phyloP scores from a whole-genome alignment of 352 stramenopile genomes.

The Aphanomyces cochlioides region DNA sequence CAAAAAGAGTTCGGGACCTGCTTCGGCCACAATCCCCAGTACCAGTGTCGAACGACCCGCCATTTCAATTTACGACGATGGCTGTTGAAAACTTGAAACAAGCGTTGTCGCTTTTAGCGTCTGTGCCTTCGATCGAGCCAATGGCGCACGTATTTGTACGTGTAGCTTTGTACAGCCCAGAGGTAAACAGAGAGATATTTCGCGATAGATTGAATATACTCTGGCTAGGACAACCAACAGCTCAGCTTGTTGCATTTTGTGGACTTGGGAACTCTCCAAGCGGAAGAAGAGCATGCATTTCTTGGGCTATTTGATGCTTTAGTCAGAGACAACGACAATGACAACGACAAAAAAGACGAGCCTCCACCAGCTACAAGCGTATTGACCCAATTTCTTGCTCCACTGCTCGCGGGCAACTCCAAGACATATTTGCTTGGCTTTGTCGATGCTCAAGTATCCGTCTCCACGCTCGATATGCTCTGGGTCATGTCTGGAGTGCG shows the following conservation, averaged over 20 bases:
- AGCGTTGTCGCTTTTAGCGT: slow-evolving; percentile 8
- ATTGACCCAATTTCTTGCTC: slow-evolving; percentile 25
- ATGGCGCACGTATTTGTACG: slow-evolving; percentile 20
- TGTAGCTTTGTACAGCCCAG: slow-evolving; percentile 5
- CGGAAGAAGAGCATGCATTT: slow-evolving; percentile 12
- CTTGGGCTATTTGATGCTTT: slow-evolving; percentile 22
- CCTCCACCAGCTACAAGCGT: not conserved
- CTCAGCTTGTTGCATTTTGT: slow-evolving; percentile 24
- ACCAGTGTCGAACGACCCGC: not conserved
- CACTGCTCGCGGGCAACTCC: slow-evolving; percentile 24
- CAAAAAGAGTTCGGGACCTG: not conserved
- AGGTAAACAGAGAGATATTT: slow-evolving; percentile 4
- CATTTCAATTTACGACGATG: slow-evolving; percentile 22
- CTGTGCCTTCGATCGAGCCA: not conserved
- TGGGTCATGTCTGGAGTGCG: slow-evolving; percentile 29
- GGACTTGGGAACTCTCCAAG: not conserved
- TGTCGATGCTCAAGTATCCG: not conserved
- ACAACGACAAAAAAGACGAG: too few species aligned
- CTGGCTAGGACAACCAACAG: not conserved
- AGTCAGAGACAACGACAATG: not conserved
- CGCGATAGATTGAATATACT: not conserved
- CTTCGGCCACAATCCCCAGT: not conserved
- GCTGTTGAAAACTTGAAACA: not conserved
- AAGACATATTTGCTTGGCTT: slow-evolving; percentile 27
- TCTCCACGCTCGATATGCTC: slow-evolving; percentile 14